Percentiles rank a stretch among this genome's conserved stretches.
Conservation (phyloP, 2,329 filamentous ascomycete genomes). For the Chaetomium globosum region DNA sequence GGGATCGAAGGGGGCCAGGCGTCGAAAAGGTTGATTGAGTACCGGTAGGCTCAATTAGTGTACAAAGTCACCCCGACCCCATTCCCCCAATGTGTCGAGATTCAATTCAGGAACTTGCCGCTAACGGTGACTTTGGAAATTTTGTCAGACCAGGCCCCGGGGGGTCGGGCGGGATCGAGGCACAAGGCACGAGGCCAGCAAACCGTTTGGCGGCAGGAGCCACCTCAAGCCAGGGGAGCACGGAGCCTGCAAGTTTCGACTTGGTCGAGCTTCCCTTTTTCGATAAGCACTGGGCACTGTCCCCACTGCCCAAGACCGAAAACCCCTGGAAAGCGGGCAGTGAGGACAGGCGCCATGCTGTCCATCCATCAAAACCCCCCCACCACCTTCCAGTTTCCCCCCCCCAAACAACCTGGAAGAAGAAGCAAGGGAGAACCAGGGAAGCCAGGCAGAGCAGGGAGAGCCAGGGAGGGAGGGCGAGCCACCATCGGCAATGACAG, state of each 20-base stretch:
- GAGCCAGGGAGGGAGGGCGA: constrained; percentile 4
- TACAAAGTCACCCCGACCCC: constrained; percentile 5
- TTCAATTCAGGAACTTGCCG: constrained; percentile 1
- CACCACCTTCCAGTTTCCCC: constrained; percentile 1
- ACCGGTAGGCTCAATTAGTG: constrained; percentile 10
- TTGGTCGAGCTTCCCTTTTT: background rate
- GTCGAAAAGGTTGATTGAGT: background rate
- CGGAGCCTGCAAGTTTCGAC: constrained; percentile 5
- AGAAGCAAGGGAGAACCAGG: background rate
- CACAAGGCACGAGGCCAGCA: background rate
- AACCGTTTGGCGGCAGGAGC: background rate
- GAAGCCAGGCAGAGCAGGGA: background rate
- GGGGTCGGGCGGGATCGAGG: background rate
- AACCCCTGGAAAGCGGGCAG: constrained; percentile 5
- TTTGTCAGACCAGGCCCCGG: background rate
- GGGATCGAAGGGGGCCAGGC: constrained; percentile 13
- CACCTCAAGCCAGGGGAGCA: background rate
- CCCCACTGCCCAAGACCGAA: constrained; percentile 16
- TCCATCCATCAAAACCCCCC: background rate
- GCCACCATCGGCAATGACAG: constrained; percentile 4
- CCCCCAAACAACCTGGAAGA: constrained; percentile 3
- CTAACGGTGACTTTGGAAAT: background rate
- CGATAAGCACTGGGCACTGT: constrained; percentile 14
- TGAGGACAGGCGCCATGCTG: background rate
- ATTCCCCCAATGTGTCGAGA: background rate